Base-by-base conservation (phyloP, 2,329 filamentous ascomycete genomes). In the Phialocephala subalpina region DNA sequence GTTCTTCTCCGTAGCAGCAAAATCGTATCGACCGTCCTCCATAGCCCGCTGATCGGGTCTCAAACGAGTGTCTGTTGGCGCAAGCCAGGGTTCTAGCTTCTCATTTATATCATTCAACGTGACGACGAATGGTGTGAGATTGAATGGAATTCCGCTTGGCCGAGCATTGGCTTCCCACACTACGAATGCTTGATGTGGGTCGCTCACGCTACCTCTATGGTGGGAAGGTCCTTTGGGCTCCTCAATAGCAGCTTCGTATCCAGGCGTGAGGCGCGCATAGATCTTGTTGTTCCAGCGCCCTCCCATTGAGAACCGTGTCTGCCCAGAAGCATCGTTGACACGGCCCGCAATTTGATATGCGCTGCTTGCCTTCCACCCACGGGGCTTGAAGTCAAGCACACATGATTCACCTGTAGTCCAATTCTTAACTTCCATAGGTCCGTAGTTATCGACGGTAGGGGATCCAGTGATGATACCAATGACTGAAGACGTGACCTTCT, bases 211-310 rank as follows among this genome's bases (percentile, higher is more conserved):
- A 75, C 86, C 82, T 36, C 63, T 69, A 58, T 77, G 78, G 73
- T 82, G 81, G 64, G 66, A 53, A 45, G 60, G 83, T 71, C 58
- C 63, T 66, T 76, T 79, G 60, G 87, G 79, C 79, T 87, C 87
- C 60, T 88, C 89, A 4, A 93, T 85, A 1, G 88, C 80, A 12
- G 88, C 92, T 77, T 98, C 94, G 76, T 91, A 97, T 4, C 95
- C 96, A 0, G 95, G 94, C 0, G 95, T 97, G 70, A 95, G 86
- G 33, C 96, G 92, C 6, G 95, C 96, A 77, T 97, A 99, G 65
- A 99, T 90, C 80, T 95, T 97, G 76, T 97, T 96, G 78, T 98
- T 98, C 96, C 96, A 99, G 40, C 94, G 90, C 1, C 96, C 96
- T 47, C 95, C 96, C 67, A 99, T 88, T 77, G 91, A 94, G 86